These are phyloP conservation scores for Boletus barrowsii DNA, from an alignment of 768 basidiomycete species.

Conservation along the genomic window DNA sequence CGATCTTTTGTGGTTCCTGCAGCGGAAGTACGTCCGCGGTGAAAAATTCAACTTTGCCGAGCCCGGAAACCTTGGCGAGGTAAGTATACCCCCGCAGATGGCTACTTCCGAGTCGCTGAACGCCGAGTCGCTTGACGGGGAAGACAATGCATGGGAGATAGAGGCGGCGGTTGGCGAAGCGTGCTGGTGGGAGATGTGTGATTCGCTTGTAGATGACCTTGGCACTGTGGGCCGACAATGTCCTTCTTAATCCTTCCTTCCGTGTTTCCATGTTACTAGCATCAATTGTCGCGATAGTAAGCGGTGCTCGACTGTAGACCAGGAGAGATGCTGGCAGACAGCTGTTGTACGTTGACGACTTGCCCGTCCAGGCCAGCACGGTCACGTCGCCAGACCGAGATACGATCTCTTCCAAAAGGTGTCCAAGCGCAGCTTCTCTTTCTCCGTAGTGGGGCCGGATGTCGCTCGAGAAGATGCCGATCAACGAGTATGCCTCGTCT, in stretches of 20 bases:
- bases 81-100: background rate
- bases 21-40: slow-evolving; percentile 1
- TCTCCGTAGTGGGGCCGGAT: background rate
- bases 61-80: background rate
- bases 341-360: background rate
- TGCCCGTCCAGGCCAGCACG: background rate
- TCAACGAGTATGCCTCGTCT: background rate
- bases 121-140: background rate
- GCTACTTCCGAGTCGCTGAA: background rate
- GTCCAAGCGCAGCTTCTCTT: background rate
- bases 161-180: background rate
- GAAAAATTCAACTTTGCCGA: background rate
- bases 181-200: background rate
- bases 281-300: background rate
- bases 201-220: background rate
- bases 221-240: background rate
- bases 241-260: background rate
- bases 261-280: background rate
- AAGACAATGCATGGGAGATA: slow-evolving; percentile 1
- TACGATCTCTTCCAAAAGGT: background rate
- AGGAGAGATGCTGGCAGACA: background rate
- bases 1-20: background rate
- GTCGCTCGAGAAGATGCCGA: background rate
- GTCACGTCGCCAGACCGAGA: background rate
- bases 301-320: background rate